Conservation (phyloP, 257 asterid species). For the Plantago elongata region DNA sequence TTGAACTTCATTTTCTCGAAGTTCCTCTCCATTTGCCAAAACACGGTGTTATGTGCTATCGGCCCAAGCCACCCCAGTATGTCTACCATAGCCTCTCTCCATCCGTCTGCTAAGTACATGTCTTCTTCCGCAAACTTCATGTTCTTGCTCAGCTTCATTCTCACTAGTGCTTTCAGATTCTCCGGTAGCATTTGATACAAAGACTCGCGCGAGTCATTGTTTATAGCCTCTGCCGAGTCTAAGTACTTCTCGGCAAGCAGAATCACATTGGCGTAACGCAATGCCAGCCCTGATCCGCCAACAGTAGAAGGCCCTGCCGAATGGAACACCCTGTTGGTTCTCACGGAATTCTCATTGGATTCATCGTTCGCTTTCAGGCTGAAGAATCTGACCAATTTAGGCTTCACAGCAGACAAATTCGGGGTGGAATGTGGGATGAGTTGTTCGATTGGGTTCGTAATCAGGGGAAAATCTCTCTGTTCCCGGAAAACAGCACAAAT, state of each 20-base stretch:
- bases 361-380: conserved; percentile 37
- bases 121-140: conserved; percentile 41
- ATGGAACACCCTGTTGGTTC: conserved; percentile 43
- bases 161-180: conserved; percentile 46
- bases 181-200: conserved; percentile 75
- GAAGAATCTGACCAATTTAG: conserved; percentile 48
- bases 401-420: conserved; percentile 27
- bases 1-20: conserved; percentile 64
- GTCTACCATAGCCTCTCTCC: conserved; percentile 69
- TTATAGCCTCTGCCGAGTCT: conserved; percentile 30
- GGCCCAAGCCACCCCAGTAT: conserved; percentile 80
- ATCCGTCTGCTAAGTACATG: conserved; percentile 52
- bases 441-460: conserved; percentile 30
- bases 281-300: conserved; percentile 75
- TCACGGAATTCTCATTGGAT: conserved; percentile 8
- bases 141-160: conserved; percentile 61
- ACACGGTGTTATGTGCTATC: conserved; percentile 60
- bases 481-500: conserved; percentile 40
- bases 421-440: conserved; percentile 48
- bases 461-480: conserved; percentile 16
- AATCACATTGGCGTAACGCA: conserved; percentile 67
- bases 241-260: conserved; percentile 46
- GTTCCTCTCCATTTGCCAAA: conserved; percentile 73
- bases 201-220: conserved; percentile 34
- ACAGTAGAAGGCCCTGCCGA: conserved; percentile 60